phyloP scores from a whole-genome alignment of 257 asterid genomes.

The Jacaranda mimosifolia region DNA sequence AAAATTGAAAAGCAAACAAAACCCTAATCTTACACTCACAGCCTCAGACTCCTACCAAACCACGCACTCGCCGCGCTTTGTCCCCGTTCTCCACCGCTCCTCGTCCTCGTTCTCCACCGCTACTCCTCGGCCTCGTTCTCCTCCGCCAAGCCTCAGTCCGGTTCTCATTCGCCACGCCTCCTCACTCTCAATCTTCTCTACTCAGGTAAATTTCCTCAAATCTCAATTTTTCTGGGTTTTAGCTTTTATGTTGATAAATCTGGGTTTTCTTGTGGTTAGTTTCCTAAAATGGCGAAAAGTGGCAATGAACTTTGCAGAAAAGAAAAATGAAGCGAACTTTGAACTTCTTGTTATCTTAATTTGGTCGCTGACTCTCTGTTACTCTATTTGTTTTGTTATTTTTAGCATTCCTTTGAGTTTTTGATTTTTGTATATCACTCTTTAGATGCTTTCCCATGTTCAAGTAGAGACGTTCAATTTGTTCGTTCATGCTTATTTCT shows the following conservation, averaged over 20 bases:
- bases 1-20: no score
- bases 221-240: not conserved
- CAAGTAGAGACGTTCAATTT: not conserved
- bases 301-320: not conserved
- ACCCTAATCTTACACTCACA: no score
- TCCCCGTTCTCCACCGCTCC: no score
- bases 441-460: not conserved
- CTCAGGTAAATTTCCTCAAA: no score
- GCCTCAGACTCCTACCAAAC: no score
- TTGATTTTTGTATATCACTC: not conserved
- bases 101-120: no score
- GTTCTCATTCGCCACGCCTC: no score
- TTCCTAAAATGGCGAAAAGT: not conserved
- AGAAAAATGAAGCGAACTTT: not conserved
- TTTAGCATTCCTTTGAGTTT: conserved; percentile 9
- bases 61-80: no score
- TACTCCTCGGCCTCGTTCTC: no score
- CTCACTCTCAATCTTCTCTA: no score
- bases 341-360: conserved; percentile 5
- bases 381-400: not conserved
- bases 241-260: not conserved
- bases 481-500: conserved; percentile 10
- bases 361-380: not conserved
- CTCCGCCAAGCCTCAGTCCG: no score
- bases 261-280: not conserved